Evolutionary conservation across 495 filamentous ascomycete species (phyloP), one percentile per base, ranked within the genome.

Genomic region (Cudoniella acicularis): DNA sequence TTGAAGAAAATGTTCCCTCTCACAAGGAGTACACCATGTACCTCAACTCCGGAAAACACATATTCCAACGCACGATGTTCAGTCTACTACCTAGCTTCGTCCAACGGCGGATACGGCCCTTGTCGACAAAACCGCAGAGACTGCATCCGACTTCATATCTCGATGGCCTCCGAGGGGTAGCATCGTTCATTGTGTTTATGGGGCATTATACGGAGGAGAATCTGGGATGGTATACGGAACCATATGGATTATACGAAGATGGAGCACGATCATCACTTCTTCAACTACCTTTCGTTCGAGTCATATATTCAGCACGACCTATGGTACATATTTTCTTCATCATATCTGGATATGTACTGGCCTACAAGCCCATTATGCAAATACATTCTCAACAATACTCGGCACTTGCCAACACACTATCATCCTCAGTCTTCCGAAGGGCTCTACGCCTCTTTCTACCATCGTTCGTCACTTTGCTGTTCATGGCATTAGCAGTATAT

Each of bases 271-370:
- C 69, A 53, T 68, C 75, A 50, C 54, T 84, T 48, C 76, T 85
- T 50, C 87, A 89, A 69, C 70, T 89, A 13, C 87, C 86, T 3
- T 78, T 86, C 59, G 25, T 88, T 2, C 80, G 86, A 49, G 70
- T 89, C 56, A 62, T 88, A 10, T 83, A 82, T 66, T 83, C 81
- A 6, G 86, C 84, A 26, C 80, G 83, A 51, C 83, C 87, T 49
- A 87, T 87, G 85, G 86, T 90, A 10, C 79, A 84, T 66, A 81
- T 88, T 48, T 89, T 90, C 75, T 89, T 88, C 71, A 82, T 88
- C 56, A 83, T 90, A 45, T 87, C 85, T 4, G 86, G 87, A 60
- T 87, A 85, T 59, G 85, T 84, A 0, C 74, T 89, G 9, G 85
- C 84, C 13, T 81, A 83, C 60, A 86, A 87, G 59, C 82, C 87